Percentiles rank a stretch among this genome's conserved stretches.
These are phyloP conservation scores for Beauveria sp. DNA, from an alignment of 2,329 filamentous ascomycete genomes.

Conservation along the genomic window DNA sequence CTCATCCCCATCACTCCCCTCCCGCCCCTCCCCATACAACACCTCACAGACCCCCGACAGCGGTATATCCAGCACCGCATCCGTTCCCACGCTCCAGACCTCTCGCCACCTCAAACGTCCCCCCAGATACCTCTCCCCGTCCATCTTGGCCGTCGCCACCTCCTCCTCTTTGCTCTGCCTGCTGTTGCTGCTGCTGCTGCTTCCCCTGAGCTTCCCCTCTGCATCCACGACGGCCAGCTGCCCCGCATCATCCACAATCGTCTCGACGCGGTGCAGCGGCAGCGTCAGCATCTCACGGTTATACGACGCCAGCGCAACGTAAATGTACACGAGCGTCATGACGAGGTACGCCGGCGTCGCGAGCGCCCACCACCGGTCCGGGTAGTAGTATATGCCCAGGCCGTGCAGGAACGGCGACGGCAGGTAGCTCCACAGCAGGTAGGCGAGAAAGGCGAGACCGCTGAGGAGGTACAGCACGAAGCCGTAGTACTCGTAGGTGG, in stretches of 20 bases:
- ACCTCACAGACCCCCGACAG: conserved; percentile 93
- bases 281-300: conserved; percentile 86
- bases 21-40: conserved; percentile 62
- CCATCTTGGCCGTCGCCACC: no score
- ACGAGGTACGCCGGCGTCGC: conserved; percentile 88
- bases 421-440: conserved; percentile 77
- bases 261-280: conserved; percentile 72
- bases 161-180: no score
- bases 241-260: conserved; percentile 83
- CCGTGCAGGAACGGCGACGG: conserved; percentile 87
- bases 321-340: conserved; percentile 84
- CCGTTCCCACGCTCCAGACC: conserved; percentile 87
- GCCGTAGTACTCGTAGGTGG: conserved; percentile 99
- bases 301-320: conserved; percentile 83
- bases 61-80: conserved; percentile 95
- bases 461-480: conserved; percentile 94
- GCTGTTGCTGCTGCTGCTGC: conserved; percentile 22
- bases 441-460: conserved; percentile 68
- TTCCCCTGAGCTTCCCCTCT: conserved; percentile 46
- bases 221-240: conserved; percentile 76
- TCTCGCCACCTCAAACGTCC: conserved; percentile 60
- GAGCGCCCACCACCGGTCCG: conserved; percentile 94
- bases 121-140: no score
- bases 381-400: conserved; percentile 93
- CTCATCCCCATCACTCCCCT: conserved; percentile 20